phyloP scores from a whole-genome alignment of 148 eudicot genomes.

The Rhododendron molle region DNA sequence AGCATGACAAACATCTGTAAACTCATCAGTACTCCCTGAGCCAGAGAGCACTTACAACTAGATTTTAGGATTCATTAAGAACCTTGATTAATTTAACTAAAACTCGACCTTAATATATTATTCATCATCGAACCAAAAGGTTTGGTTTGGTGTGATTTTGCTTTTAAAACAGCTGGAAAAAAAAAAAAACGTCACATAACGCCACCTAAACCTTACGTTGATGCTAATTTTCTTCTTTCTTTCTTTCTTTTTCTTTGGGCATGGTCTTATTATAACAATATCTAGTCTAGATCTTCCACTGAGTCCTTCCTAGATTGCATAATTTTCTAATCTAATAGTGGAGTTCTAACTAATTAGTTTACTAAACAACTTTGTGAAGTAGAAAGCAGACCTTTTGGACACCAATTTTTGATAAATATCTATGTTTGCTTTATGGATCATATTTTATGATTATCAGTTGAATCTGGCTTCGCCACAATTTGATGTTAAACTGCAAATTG shows the following conservation, averaged over 20 bases:
- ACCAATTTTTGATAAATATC: neutral
- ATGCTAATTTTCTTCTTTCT: neutral
- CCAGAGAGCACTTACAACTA: neutral
- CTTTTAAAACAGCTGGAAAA: neutral
- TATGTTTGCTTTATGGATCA: neutral
- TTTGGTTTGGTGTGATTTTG: neutral
- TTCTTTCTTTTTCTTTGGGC: neutral
- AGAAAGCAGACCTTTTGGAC: neutral
- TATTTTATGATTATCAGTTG: neutral
- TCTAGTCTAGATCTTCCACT: constrained; percentile 2
- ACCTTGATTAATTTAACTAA: neutral
- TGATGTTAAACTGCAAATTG: neutral
- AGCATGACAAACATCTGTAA: neutral
- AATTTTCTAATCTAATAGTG: neutral
- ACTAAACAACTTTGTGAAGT: neutral
- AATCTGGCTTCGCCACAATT: neutral
- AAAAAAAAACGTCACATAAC: neutral
- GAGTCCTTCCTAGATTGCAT: neutral
- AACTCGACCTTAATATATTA: neutral
- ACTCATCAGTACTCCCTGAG: neutral
- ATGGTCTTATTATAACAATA: neutral
- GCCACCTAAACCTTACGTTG: neutral
- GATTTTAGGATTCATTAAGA: neutral
- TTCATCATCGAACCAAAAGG: neutral
- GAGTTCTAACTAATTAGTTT: neutral